phyloP scores from a whole-genome alignment of 2,329 filamentous ascomycete species.

The Fusarium scirpi region DNA sequence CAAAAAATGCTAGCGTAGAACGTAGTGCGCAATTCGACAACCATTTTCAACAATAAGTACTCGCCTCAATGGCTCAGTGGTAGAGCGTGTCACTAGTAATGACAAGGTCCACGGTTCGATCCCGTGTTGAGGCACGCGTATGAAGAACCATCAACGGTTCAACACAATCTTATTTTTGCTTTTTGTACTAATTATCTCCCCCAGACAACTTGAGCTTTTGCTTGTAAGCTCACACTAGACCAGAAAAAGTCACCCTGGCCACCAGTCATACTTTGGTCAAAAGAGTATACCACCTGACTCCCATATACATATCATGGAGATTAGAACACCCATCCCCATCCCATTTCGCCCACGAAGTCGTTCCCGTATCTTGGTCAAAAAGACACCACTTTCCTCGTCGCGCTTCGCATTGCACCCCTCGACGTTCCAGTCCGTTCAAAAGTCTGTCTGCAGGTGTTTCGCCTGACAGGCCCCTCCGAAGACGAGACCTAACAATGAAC shows the following conservation, averaged over 20 bases:
- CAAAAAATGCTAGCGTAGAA: neutral
- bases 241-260: neutral
- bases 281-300: constrained; percentile 3
- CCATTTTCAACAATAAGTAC: neutral
- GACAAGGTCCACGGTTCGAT: constrained; percentile 38
- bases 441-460: constrained; percentile 5
- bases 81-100: constrained; percentile 39
- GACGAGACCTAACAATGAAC: neutral
- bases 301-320: constrained; percentile 21
- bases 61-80: constrained; percentile 33
- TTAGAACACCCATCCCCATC: constrained; percentile 4
- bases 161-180: neutral
- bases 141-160: rapidly evolving
- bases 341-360: constrained; percentile 12
- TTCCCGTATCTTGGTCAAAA: constrained; percentile 14
- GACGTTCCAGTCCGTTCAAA: neutral
- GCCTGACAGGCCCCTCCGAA: neutral
- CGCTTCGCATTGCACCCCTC: neutral
- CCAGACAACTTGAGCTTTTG: neutral
- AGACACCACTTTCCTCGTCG: constrained; percentile 21
- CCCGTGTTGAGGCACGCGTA: constrained; percentile 22
- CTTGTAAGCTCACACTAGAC: neutral
- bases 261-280: neutral
- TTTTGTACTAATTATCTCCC: rapidly evolving
- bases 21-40: neutral